These are phyloP conservation scores for sorghum (Sorghum bicolor) DNA, from an alignment of 176 grass and related monocot genomes.

Conservation along the genomic window Sorghum_bicolor_NCBIv3 NC_012878.2:54705501-54706000, in stretches of 20 bases:
- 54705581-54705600: too few relatives aligned
- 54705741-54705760: background rate
- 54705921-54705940: background rate
- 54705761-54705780: background rate
- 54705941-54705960: background rate
- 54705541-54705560: too few relatives aligned
- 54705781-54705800: background rate
- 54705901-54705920: background rate
- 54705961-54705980: background rate
- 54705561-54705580: too few relatives aligned
- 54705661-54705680: too few relatives aligned
- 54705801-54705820: background rate
- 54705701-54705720: background rate
- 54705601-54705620: too few relatives aligned
- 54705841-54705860: background rate
- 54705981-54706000: background rate
- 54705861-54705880: constrained; percentile 13
- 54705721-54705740: background rate
- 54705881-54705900: background rate
- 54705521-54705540: too few relatives aligned
- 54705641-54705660: too few relatives aligned
- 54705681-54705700: too few relatives aligned
- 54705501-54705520: background rate
- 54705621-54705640: too few relatives aligned
- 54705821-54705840: background rate